phyloP scores from a whole-genome alignment of 371 early-diverging fungal species.

The Rhizopus arrhizus region DNA sequence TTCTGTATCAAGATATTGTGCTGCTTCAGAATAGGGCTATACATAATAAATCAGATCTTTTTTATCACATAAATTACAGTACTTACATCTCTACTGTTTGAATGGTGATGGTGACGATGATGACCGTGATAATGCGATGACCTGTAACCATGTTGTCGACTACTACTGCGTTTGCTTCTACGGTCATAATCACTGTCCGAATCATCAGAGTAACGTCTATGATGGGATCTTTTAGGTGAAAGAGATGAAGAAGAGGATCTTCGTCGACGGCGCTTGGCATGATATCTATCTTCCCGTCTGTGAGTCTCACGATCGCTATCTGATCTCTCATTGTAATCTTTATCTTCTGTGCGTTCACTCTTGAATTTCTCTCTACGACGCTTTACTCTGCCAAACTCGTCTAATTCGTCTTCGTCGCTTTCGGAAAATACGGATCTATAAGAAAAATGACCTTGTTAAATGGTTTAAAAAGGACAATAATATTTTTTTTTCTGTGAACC shows the following conservation, averaged over 20 bases:
- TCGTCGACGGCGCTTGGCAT: constrained; percentile 21
- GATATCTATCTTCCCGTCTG: constrained; percentile 17
- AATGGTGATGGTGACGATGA: constrained; percentile 13
- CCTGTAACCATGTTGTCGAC: constrained; percentile 11
- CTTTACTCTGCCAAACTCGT: constrained; percentile 53
- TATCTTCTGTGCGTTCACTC: constrained; percentile 32
- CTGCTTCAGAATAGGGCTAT: constrained; percentile 57
- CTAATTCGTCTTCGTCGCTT: constrained; percentile 46
- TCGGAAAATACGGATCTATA: constrained; percentile 20
- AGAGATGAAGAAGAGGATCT: constrained; percentile 35
- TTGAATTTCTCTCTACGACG: constrained; percentile 45
- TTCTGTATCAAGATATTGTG: constrained; percentile 61
- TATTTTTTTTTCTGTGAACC: background rate
- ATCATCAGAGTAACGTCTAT: constrained; percentile 27
- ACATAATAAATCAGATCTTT: background rate
- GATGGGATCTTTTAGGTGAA: constrained; percentile 25
- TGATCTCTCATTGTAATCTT: constrained; percentile 81
- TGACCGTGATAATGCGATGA: constrained; percentile 12
- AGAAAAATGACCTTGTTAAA: background rate
- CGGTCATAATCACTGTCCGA: constrained; percentile 37
- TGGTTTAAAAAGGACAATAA: no score
- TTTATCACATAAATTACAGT: background rate
- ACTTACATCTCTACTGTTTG: constrained; percentile 26
- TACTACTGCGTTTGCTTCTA: constrained; percentile 15
- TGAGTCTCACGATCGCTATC: constrained; percentile 21